A percentile compares a stretch with the other conserved stretches of the same genome.
Conservation (phyloP, 441 rosid genomes). For the Pelargonium cotyledonis region DNA sequence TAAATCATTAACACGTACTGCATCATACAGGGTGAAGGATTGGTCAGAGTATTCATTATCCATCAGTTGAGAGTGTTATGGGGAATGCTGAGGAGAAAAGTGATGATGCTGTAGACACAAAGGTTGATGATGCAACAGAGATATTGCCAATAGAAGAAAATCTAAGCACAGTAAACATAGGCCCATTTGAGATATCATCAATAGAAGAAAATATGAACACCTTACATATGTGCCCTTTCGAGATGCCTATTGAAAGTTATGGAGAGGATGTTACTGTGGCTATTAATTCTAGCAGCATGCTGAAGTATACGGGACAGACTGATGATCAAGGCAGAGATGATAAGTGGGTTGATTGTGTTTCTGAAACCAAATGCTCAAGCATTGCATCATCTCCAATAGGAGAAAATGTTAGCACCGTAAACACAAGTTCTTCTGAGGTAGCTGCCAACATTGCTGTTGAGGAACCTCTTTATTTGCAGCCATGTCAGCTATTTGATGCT, state of each 20-base stretch:
- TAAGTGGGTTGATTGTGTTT: conserved; percentile 3
- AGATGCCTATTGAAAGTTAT: not conserved
- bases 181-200: not conserved
- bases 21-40: not conserved
- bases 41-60: conserved; percentile 1
- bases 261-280: not conserved
- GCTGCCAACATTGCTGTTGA: not conserved
- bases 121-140: conserved; percentile 23
- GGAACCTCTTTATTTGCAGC: not conserved
- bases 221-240: not conserved
- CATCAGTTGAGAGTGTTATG: not conserved
- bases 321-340: not conserved
- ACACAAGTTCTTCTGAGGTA: not conserved
- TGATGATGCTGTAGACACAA: conserved; percentile 30
- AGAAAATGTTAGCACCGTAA: not conserved
- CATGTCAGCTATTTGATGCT: conserved; percentile 1
- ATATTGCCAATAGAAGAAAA: conserved; percentile 21
- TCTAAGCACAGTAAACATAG: not conserved
- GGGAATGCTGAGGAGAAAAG: conserved; percentile 27
- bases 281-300: conserved; percentile 2
- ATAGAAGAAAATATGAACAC: not conserved
- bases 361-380: not conserved
- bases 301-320: not conserved
- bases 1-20: not conserved
- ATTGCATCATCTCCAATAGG: not conserved